These are phyloP conservation scores for Venturia carpophila DNA, from an alignment of 2,329 filamentous ascomycete species.

Conservation along the genomic window DNA sequence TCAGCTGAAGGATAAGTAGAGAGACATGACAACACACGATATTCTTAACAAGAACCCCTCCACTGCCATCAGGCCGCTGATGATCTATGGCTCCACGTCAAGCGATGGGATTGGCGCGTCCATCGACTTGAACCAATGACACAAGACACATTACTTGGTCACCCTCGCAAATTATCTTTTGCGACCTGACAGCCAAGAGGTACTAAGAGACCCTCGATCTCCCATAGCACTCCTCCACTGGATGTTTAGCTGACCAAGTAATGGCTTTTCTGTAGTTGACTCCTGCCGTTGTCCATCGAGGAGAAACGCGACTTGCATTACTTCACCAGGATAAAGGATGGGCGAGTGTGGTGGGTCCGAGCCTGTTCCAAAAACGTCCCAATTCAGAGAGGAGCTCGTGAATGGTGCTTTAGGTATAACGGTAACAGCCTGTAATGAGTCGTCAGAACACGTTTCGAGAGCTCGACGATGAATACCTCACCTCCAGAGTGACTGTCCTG, in stretches of 20 bases:
- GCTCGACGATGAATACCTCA: conserved; percentile 25
- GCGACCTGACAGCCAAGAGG: conserved; percentile 59
- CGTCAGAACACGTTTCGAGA: background rate
- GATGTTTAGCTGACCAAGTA: conserved; percentile 72
- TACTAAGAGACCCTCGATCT: conserved; percentile 77
- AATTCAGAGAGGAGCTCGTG: conserved; percentile 47
- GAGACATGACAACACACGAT: background rate
- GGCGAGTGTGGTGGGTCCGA: conserved; percentile 31
- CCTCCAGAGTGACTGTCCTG: conserved; percentile 69
- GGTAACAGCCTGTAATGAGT: conserved; percentile 34
- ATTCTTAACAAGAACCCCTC: background rate
- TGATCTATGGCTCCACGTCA: no score
- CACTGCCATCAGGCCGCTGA: background rate
- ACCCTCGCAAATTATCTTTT: conserved; percentile 23
- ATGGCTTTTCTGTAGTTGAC: conserved; percentile 30
- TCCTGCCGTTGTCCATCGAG: conserved; percentile 44
- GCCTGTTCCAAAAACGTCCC: conserved; percentile 35
- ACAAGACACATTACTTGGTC: background rate
- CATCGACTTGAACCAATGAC: background rate
- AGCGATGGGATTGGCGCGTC: background rate
- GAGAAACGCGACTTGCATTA: conserved; percentile 57
- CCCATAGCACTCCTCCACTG: conserved; percentile 89
- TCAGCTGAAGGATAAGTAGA: no score
- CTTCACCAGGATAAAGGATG: conserved; percentile 53
- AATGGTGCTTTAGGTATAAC: conserved; percentile 47